Evolutionary conservation across 2,329 filamentous ascomycete genomes (phyloP), one percentile per base, ranked within the genome.

Genomic region (Fusarium sp.): DNA sequence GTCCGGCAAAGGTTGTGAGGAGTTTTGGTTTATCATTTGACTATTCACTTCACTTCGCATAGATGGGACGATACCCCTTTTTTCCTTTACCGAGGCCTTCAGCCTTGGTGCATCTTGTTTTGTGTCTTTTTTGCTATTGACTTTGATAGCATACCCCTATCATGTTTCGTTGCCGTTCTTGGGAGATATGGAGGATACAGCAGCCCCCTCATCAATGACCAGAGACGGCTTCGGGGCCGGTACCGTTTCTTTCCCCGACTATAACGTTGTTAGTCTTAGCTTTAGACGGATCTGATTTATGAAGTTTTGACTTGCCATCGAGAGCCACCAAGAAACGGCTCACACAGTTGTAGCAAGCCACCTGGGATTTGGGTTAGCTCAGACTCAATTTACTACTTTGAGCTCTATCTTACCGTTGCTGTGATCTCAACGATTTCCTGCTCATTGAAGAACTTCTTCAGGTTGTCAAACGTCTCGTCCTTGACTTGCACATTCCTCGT

Each of bases 271-370:
- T 71, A 81, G 77, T 57, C 55, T 51, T 54, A 58, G 44, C 31
- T 65, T 65, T 58, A 58, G 51, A 20, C 51, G 46, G 61, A 66
- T 36, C 65, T 46, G 29, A 62, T 44, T 58, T 40, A 20, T 46
- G 57, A 63, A n/a, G 8, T 20, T 36, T 59, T 64, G 42, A 51
- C 86, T 79, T 80, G 89, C 88, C 91, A 81, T 96, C 90, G 61
- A 97, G 79, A 13, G 93, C 93, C 18, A 96, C 92, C 71, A 96
- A 79, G 73, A 96, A 94, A 29, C 93, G 86, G 77, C 91, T 93
- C 14, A 96, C 92, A 76, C 91, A 94, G 77, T 96, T 96, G 78
- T 96, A 96, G 59, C 87, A 89, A 11, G 91, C 91, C 70, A 87
- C 78, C 84, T 86, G 53, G 25, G 20, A 38, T 14, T 25, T n/a